Evolutionary conservation across 345 rosid genomes (phyloP).

Genomic region (Eucalyptus sp.): DNA sequence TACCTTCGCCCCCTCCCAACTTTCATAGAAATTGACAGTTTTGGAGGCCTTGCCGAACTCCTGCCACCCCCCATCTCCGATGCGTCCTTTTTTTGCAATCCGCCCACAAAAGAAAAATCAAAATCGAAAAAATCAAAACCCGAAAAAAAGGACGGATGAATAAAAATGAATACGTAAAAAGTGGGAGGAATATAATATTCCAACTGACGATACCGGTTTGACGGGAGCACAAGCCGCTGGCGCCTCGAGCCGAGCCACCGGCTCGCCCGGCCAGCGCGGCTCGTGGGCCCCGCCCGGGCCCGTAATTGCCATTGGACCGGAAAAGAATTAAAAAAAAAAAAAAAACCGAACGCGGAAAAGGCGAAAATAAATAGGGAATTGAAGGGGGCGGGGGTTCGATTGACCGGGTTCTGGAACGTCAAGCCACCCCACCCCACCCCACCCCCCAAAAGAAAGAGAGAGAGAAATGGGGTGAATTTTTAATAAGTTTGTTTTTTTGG

Average conservation of each 20-base stretch:
- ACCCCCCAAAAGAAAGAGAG: too few relatives aligned
- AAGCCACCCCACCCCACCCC: too few relatives aligned
- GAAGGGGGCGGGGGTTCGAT: too few relatives aligned
- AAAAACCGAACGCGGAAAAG: too few relatives aligned
- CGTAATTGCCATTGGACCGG: neutral
- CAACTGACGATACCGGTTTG: neutral
- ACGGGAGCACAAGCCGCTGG: neutral
- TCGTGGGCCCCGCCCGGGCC: neutral
- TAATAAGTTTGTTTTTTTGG: too few relatives aligned
- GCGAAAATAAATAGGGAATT: too few relatives aligned
- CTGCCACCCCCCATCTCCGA: neutral
- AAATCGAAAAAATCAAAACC: too few relatives aligned
- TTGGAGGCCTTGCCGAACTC: neutral
- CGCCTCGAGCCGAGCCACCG: neutral
- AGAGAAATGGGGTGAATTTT: too few relatives aligned
- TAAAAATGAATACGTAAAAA: neutral
- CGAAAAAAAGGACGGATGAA: neutral
- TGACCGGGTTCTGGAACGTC: neutral
- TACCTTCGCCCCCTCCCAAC: neutral
- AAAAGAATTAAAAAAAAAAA: too few relatives aligned
- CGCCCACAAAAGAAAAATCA: neutral
- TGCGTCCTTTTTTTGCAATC: neutral
- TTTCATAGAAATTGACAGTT: neutral
- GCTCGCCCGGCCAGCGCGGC: neutral
- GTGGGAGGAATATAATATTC: neutral